phyloP scores from a whole-genome alignment of 176 grass and related monocot genomes.

The Eleusine indica region DNA sequence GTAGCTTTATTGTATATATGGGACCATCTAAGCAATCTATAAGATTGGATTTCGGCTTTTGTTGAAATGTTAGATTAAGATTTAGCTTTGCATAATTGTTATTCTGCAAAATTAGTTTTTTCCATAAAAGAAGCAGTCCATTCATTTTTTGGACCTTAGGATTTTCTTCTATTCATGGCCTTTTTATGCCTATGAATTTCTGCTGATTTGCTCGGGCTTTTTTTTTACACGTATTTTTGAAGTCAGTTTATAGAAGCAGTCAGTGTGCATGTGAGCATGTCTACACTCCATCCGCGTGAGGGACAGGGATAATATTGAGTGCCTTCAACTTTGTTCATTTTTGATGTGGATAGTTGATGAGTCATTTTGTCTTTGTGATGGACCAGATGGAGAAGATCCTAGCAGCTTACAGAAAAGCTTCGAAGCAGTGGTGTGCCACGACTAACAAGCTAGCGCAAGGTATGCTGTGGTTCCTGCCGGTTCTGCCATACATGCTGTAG shows the following conservation, averaged over 20 bases:
- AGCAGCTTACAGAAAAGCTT: conserved; percentile 72
- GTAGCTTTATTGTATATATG: not conserved
- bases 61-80: not conserved
- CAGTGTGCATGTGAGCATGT: not conserved
- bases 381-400: conserved; percentile 85
- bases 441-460: conserved; percentile 97
- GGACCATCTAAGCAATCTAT: not conserved
- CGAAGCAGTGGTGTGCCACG: conserved; percentile 90
- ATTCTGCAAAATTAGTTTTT: not conserved
- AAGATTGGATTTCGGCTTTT: not conserved
- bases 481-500: not conserved
- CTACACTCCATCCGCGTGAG: not conserved
- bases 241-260: not conserved
- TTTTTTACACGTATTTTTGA: not conserved
- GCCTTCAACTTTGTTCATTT: not conserved
- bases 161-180: not conserved
- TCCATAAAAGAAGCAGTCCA: not conserved
- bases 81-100: conserved; percentile 19
- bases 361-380: conserved; percentile 1
- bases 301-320: not conserved
- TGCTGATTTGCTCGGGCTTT: not conserved
- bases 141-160: not conserved
- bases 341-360: not conserved
- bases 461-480: not conserved
- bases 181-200: not conserved